A percentile compares a stretch with the other conserved stretches of the same genome.
Conservation (phyloP, 2,329 filamentous ascomycete species). For the Aspergillus tubingensis region DNA sequence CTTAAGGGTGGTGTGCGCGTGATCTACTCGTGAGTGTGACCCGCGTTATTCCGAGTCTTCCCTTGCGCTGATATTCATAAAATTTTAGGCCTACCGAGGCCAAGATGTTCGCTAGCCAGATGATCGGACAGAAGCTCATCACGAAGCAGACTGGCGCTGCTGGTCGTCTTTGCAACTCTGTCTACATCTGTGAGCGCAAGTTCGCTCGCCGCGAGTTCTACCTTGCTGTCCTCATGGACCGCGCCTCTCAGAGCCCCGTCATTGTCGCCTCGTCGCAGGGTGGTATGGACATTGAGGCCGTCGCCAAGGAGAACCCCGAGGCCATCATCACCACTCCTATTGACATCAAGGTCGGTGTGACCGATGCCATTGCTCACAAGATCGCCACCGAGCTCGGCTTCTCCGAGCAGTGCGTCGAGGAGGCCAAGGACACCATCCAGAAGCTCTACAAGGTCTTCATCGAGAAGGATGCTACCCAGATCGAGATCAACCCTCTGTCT, state of each 20-base stretch:
- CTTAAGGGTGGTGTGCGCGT: constrained; percentile 98
- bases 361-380: constrained; percentile 86
- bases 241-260: constrained; percentile 83
- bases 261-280: constrained; percentile 98
- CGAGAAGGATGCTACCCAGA: constrained; percentile 98
- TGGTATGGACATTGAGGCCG: constrained; percentile 98
- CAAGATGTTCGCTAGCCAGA: constrained; percentile 97
- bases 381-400: constrained; percentile 94
- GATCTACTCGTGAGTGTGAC: constrained; percentile 77
- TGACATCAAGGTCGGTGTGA: constrained; percentile 92
- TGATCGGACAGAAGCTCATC: constrained; percentile 99
- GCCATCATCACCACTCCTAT: constrained; percentile 93
- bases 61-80: constrained; percentile 14
- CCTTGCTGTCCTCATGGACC: constrained; percentile 98
- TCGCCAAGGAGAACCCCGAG: constrained; percentile 95
- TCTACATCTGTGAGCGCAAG: constrained; percentile 99
- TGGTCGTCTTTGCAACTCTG: constrained; percentile 92
- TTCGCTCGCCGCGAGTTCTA: constrained; percentile 99
- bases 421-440: constrained; percentile 94
- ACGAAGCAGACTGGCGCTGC: constrained; percentile 97
- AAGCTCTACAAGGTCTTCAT: constrained; percentile 99
- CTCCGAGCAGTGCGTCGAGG: constrained; percentile 95
- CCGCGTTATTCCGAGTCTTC: constrained; percentile 5
- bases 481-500: constrained; percentile 98
- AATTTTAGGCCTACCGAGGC: constrained; percentile 72